Evolutionary conservation across 208 protist genomes (phyloP).

Genomic region (Wallacemonas sp.): DNA sequence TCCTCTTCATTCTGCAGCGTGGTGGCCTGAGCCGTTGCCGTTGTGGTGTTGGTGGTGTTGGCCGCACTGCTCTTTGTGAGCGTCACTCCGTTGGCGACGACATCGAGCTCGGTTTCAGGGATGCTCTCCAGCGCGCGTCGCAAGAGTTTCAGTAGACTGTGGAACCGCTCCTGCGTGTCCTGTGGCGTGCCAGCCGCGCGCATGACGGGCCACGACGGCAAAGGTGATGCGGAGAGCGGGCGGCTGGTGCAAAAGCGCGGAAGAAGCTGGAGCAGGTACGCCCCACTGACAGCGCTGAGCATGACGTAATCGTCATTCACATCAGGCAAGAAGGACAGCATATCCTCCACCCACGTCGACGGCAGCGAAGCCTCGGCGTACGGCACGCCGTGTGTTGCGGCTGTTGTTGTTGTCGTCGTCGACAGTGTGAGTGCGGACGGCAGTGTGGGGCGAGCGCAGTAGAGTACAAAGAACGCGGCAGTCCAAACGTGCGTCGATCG

Average conservation of each 20-base stretch:
- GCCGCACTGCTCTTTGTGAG: background rate
- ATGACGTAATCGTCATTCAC: constrained; percentile 29
- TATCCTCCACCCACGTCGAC: constrained; percentile 54
- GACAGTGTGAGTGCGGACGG: background rate
- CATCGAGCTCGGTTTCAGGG: background rate
- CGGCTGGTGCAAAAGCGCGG: background rate
- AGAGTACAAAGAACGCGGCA: constrained; percentile 67
- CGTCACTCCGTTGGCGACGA: constrained; percentile 4
- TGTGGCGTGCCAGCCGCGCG: constrained; percentile 14
- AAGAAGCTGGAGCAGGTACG: constrained; percentile 39
- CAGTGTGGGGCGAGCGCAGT: background rate
- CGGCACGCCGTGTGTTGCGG: background rate
- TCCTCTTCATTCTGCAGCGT: constrained; percentile 28
- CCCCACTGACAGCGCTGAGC: constrained; percentile 57
- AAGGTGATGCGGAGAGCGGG: background rate
- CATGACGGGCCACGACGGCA: background rate
- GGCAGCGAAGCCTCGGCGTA: background rate
- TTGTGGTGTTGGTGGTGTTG: background rate
- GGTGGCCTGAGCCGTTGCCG: background rate
- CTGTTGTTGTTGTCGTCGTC: background rate
- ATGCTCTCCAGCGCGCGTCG: constrained; percentile 2
- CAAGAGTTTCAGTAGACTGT: background rate
- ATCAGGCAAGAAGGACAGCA: constrained; percentile 34
- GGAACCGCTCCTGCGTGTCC: background rate
- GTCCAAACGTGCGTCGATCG: constrained; percentile 48